These are phyloP conservation scores for Fusarium sp. DNA, from an alignment of 2,329 filamentous ascomycete species.

Conservation along the genomic window DNA sequence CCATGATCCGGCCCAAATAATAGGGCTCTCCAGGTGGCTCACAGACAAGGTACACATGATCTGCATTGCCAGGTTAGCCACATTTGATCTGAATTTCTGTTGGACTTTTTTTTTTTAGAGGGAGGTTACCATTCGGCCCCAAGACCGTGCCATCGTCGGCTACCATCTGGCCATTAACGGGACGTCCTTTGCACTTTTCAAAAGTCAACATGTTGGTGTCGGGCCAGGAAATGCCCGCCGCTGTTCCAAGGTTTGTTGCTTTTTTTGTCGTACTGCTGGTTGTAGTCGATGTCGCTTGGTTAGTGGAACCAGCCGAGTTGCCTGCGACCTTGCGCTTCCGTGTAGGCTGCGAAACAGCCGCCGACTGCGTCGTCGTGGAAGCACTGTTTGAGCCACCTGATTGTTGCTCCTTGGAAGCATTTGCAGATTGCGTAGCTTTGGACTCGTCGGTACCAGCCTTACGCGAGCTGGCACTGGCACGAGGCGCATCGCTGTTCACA, in stretches of 20 bases:
- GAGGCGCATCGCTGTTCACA: slow-evolving; percentile 52
- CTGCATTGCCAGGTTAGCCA: slow-evolving; percentile 56
- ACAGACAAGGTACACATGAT: slow-evolving; percentile 93
- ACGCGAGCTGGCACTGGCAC: slow-evolving; percentile 53
- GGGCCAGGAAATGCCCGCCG: slow-evolving; percentile 57
- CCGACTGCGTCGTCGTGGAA: slow-evolving; percentile 61
- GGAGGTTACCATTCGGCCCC: slow-evolving; percentile 78
- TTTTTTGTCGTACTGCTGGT: slow-evolving; percentile 42
- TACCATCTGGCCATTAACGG: slow-evolving; percentile 81
- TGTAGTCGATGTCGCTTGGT: slow-evolving; percentile 31
- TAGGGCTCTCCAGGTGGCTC: slow-evolving; percentile 98
- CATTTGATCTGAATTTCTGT: slow-evolving; percentile 38
- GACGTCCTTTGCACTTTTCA: slow-evolving; percentile 73
- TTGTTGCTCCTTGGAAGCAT: slow-evolving; percentile 53
- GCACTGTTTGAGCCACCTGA: slow-evolving; percentile 41
- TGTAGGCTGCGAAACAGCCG: slow-evolving; percentile 61
- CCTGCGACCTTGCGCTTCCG: slow-evolving; percentile 87
- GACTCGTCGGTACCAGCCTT: slow-evolving; percentile 56
- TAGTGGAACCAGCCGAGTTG: slow-evolving; percentile 42
- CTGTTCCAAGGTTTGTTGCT: slow-evolving; percentile 47
- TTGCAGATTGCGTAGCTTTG: slow-evolving; percentile 51
- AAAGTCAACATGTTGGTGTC: slow-evolving; percentile 93
- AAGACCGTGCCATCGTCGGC: slow-evolving; percentile 92
- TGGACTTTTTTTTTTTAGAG: slow-evolving; percentile 29
- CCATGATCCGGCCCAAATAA: slow-evolving; percentile 97